phyloP scores from a whole-genome alignment of 306 rosid species.

The Quercus variabilis region DNA sequence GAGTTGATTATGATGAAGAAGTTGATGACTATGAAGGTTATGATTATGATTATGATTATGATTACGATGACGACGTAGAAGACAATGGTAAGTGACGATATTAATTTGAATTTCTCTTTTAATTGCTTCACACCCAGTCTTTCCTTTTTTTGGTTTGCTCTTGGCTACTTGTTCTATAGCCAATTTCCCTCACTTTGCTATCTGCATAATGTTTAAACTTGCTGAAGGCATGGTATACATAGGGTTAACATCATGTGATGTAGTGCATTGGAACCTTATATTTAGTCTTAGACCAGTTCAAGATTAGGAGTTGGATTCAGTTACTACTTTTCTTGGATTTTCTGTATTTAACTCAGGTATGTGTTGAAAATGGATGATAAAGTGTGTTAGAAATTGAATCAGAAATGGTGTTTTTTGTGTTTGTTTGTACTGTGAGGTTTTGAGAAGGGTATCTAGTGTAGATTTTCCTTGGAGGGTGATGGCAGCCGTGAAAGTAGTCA shows the following conservation, averaged over 20 bases:
- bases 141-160: not conserved
- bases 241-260: too few species aligned
- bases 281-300: too few species aligned
- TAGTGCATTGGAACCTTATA: too few species aligned
- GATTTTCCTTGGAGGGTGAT: not conserved
- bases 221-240: too few species aligned
- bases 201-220: not conserved
- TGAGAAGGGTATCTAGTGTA: too few species aligned
- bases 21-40: slow-evolving; percentile 47
- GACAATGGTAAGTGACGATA: slow-evolving; percentile 44
- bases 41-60: slow-evolving; percentile 2
- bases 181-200: too few species aligned
- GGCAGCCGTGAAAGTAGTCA: not conserved
- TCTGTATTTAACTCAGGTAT: too few species aligned
- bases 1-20: slow-evolving; percentile 58
- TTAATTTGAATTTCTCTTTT: not conserved
- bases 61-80: slow-evolving; percentile 38
- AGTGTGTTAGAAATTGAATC: not conserved
- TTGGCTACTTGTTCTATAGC: not conserved
- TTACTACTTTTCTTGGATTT: too few species aligned
- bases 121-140: not conserved
- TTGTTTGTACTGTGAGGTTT: not conserved
- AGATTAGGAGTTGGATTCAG: too few species aligned
- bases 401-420: not conserved
- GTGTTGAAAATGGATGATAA: too few species aligned